Evolutionary conservation across 164 flowering plant genomes (phyloP).

Genomic region (Buxus sempervirens): DNA sequence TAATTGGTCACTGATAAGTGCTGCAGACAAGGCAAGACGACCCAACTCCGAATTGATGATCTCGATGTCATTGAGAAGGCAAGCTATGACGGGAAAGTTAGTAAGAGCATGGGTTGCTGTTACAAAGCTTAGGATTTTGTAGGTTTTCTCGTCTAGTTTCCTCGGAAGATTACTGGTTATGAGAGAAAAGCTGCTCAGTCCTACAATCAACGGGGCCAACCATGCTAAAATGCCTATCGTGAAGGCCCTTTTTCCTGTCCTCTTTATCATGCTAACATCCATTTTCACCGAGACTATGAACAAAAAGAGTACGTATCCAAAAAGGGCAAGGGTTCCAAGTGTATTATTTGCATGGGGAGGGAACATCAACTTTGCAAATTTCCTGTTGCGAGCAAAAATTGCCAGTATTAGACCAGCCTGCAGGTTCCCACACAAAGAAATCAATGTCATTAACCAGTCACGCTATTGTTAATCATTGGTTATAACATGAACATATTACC

Average conservation of each 20-base stretch:
- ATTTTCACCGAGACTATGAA: constrained; percentile 23
- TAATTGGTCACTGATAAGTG: background rate
- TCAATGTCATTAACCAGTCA: no score
- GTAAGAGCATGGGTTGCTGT: constrained; percentile 12
- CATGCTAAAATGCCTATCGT: constrained; percentile 10
- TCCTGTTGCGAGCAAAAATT: background rate
- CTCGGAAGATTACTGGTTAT: no score
- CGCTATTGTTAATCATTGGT: no score
- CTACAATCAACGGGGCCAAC: background rate
- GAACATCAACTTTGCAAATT: background rate
- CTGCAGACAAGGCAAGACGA: constrained; percentile 1
- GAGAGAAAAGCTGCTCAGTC: no score
- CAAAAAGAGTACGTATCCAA: constrained; percentile 21
- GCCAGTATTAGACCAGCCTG: constrained; percentile 29
- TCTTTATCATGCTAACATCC: constrained; percentile 7
- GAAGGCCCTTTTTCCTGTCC: constrained; percentile 1
- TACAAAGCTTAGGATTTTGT: constrained; percentile 2
- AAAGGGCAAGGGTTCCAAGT: constrained; percentile 7
- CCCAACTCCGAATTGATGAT: constrained; percentile 11
- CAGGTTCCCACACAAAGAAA: background rate
- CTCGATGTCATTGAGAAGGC: constrained; percentile 35
- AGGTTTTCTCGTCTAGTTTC: background rate
- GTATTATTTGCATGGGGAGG: constrained; percentile 11
- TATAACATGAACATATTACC: no score
- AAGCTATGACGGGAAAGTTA: constrained; percentile 30